Percentiles rank a stretch among this genome's conserved stretches.
phyloP scores from a whole-genome alignment of 257 asterid genomes.

The Solanum phureja region DNA sequence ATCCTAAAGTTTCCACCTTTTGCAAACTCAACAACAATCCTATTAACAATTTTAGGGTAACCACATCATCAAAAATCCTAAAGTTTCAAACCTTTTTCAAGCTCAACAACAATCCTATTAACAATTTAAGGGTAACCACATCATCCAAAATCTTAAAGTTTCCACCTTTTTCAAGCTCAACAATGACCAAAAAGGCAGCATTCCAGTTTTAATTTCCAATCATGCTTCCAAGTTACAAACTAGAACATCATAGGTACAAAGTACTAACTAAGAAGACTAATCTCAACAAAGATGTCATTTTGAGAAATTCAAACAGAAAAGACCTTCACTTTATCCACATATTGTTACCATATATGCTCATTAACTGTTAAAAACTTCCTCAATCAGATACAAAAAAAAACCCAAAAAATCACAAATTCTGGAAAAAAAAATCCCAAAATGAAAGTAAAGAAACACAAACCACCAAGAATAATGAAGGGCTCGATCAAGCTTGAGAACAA shows the following conservation, averaged over 20 bases:
- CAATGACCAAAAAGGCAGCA: not conserved
- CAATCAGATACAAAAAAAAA: not conserved
- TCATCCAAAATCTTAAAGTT: not conserved
- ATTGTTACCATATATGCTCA: not conserved
- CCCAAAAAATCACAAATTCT: not conserved
- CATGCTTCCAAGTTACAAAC: not conserved
- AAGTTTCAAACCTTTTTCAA: not conserved
- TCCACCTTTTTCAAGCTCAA: not conserved
- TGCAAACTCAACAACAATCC: not conserved
- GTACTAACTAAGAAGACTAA: not conserved
- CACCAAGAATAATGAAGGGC: constrained; percentile 64
- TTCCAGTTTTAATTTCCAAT: not conserved
- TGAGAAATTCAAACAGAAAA: not conserved
- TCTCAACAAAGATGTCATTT: not conserved
- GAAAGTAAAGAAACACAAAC: constrained; percentile 20
- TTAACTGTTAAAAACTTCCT: not conserved
- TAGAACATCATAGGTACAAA: not conserved
- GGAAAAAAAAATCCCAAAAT: not conserved
- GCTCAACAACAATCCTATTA: not conserved
- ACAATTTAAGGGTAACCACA: not conserved
- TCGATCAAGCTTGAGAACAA: constrained; percentile 67
- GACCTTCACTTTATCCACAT: not conserved
- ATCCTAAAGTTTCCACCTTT: not conserved
- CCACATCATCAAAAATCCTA: not conserved
- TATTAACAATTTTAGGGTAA: not conserved